These are phyloP conservation scores for Sporothrix mexicana DNA, from an alignment of 2,329 filamentous ascomycete species.

Conservation along the genomic window DNA sequence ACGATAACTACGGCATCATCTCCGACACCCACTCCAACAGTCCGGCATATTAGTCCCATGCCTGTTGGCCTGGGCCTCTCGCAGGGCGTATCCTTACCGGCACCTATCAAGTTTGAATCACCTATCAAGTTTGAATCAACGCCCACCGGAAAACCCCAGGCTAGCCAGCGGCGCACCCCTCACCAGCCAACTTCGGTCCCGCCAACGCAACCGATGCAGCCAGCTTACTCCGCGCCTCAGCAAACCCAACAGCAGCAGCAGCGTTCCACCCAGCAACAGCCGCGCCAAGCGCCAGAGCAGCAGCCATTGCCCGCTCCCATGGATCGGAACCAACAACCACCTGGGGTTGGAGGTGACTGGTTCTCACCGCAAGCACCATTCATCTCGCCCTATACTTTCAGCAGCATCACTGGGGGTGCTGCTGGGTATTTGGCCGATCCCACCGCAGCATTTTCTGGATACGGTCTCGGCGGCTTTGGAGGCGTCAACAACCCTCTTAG, in stretches of 20 bases:
- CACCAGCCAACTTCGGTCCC: conserved; percentile 7
- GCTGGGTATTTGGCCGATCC: conserved; percentile 38
- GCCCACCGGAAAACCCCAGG: conserved; percentile 35
- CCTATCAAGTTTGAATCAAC: conserved; percentile 40
- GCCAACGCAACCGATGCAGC: not conserved
- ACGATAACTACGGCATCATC: conserved; percentile 38
- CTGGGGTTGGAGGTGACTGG: conserved; percentile 55
- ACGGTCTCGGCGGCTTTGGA: conserved; percentile 37
- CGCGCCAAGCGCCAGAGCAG: conserved; percentile 23
- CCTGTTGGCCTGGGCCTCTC: conserved; percentile 34
- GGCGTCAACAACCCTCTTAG: conserved; percentile 29
- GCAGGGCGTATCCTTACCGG: conserved; percentile 9
- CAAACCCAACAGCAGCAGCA: conserved; percentile 44
- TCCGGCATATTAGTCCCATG: conserved; percentile 43
- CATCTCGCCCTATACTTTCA: conserved; percentile 59
- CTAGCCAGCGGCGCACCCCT: conserved; percentile 39
- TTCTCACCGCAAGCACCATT: conserved; percentile 60
- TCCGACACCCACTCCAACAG: conserved; percentile 46
- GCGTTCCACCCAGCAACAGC: not conserved
- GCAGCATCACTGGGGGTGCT: conserved; percentile 44
- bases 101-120: conserved; percentile 40
- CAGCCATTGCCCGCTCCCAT: conserved; percentile 41
- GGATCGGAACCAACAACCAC: conserved; percentile 47
- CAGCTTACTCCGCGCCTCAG: conserved; percentile 49
- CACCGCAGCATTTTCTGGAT: conserved; percentile 38